Percentiles rank a stretch among this genome's conserved stretches.
These are phyloP conservation scores for Hyaloscypha hepaticicola DNA, from an alignment of 495 filamentous ascomycete species.

Conservation along the genomic window DNA sequence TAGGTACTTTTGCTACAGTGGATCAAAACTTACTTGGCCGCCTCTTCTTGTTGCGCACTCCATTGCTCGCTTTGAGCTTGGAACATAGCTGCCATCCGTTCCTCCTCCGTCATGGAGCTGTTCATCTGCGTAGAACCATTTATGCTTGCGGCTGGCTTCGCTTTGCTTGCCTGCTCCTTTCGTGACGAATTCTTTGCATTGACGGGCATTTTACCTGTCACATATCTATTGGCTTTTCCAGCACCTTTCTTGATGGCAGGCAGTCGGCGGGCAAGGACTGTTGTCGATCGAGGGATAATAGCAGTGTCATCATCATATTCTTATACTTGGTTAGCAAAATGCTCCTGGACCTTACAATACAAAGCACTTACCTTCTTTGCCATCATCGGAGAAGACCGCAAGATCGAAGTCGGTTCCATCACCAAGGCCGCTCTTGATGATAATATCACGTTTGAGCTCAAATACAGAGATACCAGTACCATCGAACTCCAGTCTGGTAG, in stretches of 20 bases:
- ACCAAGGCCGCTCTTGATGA: constrained; percentile 84
- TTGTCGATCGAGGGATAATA: constrained; percentile 90
- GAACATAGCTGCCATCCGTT: constrained; percentile 87
- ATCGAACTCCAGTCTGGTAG: constrained; percentile 91
- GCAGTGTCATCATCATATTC: constrained; percentile 97
- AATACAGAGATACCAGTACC: constrained; percentile 98
- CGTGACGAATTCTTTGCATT: constrained; percentile 80
- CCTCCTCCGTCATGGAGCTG: constrained; percentile 80
- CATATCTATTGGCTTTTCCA: constrained; percentile 92
- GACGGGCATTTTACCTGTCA: constrained; percentile 93
- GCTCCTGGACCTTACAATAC: constrained; percentile 1
- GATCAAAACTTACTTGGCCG: constrained; percentile 76
- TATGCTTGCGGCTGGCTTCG: constrained; percentile 35
- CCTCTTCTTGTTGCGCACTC: constrained; percentile 82
- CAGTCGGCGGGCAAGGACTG: constrained; percentile 84
- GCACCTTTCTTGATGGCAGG: constrained; percentile 72
- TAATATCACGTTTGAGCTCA: constrained; percentile 97
- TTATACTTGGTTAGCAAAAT: constrained; percentile 40
- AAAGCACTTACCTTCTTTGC: constrained; percentile 74
- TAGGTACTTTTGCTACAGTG: constrained; percentile 29
- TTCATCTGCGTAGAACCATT: constrained; percentile 60
- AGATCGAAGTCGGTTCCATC: constrained; percentile 98
- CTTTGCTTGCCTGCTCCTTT: constrained; percentile 52
- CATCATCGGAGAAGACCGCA: constrained; percentile 86
- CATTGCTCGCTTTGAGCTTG: constrained; percentile 82